phyloP scores from a whole-genome alignment of 2,329 filamentous ascomycete genomes.

The Verticillium klebahnii region DNA sequence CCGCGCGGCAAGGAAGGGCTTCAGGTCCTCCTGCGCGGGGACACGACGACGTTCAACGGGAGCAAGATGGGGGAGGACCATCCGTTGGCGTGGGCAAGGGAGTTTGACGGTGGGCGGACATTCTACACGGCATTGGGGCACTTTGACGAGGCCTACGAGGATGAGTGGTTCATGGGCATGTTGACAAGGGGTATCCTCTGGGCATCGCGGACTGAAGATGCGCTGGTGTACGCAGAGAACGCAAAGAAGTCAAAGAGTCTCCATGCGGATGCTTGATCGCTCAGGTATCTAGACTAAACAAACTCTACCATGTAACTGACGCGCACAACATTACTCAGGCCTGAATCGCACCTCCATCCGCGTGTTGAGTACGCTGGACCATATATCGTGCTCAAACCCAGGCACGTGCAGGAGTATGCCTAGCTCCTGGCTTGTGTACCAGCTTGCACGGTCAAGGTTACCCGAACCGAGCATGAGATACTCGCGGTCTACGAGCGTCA shows the following conservation, averaged over 20 bases:
- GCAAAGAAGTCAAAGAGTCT: background rate
- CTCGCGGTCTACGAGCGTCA: conserved; percentile 66
- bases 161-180: conserved; percentile 18
- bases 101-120: conserved; percentile 30
- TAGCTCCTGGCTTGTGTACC: conserved; percentile 82
- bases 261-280: background rate
- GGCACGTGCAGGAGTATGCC: conserved; percentile 57
- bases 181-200: conserved; percentile 9
- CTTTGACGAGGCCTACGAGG: conserved; percentile 32
- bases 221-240: background rate
- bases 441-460: conserved; percentile 81
- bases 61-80: conserved; percentile 30
- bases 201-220: conserved; percentile 5
- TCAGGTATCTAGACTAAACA: background rate
- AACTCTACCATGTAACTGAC: background rate
- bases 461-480: conserved; percentile 71
- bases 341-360: conserved; percentile 24
- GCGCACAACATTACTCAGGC: background rate
- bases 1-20: conserved; percentile 20
- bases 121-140: conserved; percentile 38
- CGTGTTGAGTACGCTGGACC: conserved; percentile 31
- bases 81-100: conserved; percentile 34
- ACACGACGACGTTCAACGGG: conserved; percentile 28
- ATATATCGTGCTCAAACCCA: conserved; percentile 28
- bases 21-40: conserved; percentile 28